phyloP scores from a whole-genome alignment of 1,284 basidiomycete species.

The Vanrija sp. region DNA sequence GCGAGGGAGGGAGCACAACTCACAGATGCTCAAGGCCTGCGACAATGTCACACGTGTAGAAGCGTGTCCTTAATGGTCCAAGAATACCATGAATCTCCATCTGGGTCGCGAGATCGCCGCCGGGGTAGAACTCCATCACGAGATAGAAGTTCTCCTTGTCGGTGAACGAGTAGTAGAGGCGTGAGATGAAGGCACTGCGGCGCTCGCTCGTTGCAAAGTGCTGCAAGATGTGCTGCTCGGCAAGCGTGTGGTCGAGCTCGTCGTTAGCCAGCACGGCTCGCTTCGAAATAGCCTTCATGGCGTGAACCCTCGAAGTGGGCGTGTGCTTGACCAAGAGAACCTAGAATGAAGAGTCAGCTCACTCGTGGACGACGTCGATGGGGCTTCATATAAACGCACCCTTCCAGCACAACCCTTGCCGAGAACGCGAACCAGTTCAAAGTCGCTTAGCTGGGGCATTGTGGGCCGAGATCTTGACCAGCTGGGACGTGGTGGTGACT shows the following conservation, averaged over 20 bases:
- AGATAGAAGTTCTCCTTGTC: conserved; percentile 86
- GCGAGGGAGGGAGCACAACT: conserved; percentile 11
- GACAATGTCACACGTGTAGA: conserved; percentile 94
- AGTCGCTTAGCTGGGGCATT: conserved; percentile 75
- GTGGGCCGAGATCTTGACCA: too few relatives aligned
- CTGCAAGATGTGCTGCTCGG: conserved; percentile 88
- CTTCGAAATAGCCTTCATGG: conserved; percentile 95
- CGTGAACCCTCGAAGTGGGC: conserved; percentile 66
- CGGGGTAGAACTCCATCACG: conserved; percentile 78
- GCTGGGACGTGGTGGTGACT: background rate
- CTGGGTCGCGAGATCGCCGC: conserved; percentile 93
- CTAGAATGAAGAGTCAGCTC: conserved; percentile 22
- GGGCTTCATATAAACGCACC: conserved; percentile 37
- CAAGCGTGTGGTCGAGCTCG: conserved; percentile 90
- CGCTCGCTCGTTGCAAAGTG: conserved; percentile 66
- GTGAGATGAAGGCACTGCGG: conserved; percentile 86
- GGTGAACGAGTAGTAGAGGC: conserved; percentile 92
- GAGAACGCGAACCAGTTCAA: conserved; percentile 91
- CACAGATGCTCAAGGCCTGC: conserved; percentile 84
- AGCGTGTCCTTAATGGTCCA: conserved; percentile 84
- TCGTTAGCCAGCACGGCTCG: conserved; percentile 91
- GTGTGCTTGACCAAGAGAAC: conserved; percentile 81
- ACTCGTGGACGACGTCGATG: too few relatives aligned
- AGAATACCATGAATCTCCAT: conserved; percentile 89
- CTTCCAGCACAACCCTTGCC: conserved; percentile 96